Conservation (phyloP, 148 eudicot genomes). For the Rhododendron vialii region DNA sequence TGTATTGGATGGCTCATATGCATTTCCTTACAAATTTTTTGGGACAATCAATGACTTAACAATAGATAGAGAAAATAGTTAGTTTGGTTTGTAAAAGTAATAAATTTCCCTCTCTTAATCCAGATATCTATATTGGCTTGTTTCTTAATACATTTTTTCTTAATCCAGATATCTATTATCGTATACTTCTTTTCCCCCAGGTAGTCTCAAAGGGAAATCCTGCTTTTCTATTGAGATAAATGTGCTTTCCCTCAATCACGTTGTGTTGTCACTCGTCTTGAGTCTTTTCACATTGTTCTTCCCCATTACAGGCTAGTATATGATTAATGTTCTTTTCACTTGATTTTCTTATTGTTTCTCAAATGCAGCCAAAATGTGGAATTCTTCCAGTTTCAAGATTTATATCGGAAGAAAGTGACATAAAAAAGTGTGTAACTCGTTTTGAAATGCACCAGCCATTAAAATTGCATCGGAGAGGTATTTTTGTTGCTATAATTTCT, state of each 20-base stretch:
- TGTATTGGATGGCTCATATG: too few species aligned
- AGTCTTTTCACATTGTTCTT: neutral
- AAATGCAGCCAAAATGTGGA: slow-evolving; percentile 82
- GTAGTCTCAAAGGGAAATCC: too few species aligned
- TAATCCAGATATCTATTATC: too few species aligned
- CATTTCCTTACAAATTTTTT: too few species aligned
- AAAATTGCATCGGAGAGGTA: slow-evolving; percentile 70
- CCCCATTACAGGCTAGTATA: neutral
- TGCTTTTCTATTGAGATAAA: too few species aligned
- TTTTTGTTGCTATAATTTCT: neutral
- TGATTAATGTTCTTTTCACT: neutral
- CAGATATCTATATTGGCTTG: too few species aligned
- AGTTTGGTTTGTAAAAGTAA: too few species aligned
- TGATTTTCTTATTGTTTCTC: neutral
- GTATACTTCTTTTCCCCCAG: too few species aligned
- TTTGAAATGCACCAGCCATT: slow-evolving; percentile 85
- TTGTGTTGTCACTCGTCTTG: neutral
- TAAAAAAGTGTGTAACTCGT: slow-evolving; percentile 61
- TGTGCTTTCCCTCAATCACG: neutral
- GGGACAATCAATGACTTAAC: too few species aligned
- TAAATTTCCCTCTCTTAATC: too few species aligned
- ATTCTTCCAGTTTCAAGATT: slow-evolving; percentile 82
- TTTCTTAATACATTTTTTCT: too few species aligned
- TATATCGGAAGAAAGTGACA: slow-evolving; percentile 52
- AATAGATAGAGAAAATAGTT: too few species aligned